These are phyloP conservation scores for Anaeromyces robustus DNA, from an alignment of 192 early-diverging fungal species.

Conservation along the genomic window DNA sequence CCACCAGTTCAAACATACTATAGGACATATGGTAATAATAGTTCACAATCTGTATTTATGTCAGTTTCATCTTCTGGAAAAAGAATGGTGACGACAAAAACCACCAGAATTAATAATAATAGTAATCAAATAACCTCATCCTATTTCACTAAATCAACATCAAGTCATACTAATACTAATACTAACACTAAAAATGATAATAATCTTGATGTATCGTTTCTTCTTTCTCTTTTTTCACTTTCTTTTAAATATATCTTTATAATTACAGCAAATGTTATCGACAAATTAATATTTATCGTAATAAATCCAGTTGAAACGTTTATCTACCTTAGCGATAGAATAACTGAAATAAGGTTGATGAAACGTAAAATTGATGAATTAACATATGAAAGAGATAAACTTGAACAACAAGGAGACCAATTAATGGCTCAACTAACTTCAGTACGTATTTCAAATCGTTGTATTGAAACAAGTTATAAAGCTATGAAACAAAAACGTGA, in stretches of 20 bases:
- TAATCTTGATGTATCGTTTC: background rate
- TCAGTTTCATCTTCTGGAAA: background rate
- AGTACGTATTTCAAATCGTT: background rate
- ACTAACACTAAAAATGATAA: background rate
- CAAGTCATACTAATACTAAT: background rate
- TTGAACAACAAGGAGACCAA: background rate
- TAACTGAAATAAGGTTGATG: background rate
- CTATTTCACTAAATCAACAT: too few relatives aligned
- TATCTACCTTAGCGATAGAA: background rate
- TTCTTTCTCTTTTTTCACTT: background rate
- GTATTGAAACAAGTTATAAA: background rate
- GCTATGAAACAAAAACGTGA: background rate
- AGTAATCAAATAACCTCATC: too few relatives aligned
- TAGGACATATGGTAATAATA: background rate
- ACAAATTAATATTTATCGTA: background rate
- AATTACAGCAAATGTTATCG: background rate
- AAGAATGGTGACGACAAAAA: background rate
- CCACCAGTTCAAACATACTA: background rate
- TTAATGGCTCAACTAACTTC: background rate
- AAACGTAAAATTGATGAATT: background rate
- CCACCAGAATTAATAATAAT: background rate
- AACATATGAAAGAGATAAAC: background rate
- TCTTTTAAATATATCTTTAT: background rate
- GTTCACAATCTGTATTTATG: background rate
- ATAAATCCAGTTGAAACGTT: background rate